A percentile compares a stretch with the other conserved stretches of the same genome.
phyloP scores from a whole-genome alignment of 2,329 filamentous ascomycete genomes.

The Pseudocercospora pini-densiflorae region DNA sequence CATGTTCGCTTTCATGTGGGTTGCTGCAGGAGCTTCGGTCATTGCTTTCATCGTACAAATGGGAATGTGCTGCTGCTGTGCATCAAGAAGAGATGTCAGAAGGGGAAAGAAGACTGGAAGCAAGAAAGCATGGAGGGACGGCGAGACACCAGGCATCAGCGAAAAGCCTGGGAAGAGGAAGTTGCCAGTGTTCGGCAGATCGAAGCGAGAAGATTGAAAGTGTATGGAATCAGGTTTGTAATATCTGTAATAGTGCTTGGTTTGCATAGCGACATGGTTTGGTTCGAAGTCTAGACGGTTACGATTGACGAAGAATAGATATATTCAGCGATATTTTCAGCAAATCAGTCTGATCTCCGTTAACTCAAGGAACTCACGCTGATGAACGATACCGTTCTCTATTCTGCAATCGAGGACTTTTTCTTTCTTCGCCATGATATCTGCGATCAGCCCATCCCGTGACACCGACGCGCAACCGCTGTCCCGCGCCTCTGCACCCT shows the following conservation, averaged over 20 bases:
- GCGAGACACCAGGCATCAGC: conserved; percentile 15
- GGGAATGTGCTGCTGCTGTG: conserved; percentile 78
- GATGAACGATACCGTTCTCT: no score
- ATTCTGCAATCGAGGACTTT: no score
- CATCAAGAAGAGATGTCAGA: conserved; percentile 58
- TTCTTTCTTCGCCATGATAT: no score
- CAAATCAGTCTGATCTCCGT: neutral
- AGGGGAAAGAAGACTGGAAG: conserved; percentile 51
- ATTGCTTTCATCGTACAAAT: conserved; percentile 74
- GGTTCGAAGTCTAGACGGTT: neutral
- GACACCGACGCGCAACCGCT: no score
- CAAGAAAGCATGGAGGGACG: conserved; percentile 29
- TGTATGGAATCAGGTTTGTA: neutral
- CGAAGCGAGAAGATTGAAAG: conserved; percentile 14
- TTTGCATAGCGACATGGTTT: conserved; percentile 10
- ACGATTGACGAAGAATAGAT: conserved; percentile 8
- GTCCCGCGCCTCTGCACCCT: no score
- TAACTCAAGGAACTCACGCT: neutral
- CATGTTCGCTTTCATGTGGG: conserved; percentile 92
- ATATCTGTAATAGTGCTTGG: neutral
- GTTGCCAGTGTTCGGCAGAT: conserved; percentile 23
- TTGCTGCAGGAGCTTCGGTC: conserved; percentile 68
- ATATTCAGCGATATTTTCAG: neutral
- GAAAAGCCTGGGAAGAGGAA: conserved; percentile 23
- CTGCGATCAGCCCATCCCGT: no score